Evolutionary conservation across 768 basidiomycete species (phyloP), one percentile per base, ranked within the genome.

Genomic region (Trametes coccinea): DNA sequence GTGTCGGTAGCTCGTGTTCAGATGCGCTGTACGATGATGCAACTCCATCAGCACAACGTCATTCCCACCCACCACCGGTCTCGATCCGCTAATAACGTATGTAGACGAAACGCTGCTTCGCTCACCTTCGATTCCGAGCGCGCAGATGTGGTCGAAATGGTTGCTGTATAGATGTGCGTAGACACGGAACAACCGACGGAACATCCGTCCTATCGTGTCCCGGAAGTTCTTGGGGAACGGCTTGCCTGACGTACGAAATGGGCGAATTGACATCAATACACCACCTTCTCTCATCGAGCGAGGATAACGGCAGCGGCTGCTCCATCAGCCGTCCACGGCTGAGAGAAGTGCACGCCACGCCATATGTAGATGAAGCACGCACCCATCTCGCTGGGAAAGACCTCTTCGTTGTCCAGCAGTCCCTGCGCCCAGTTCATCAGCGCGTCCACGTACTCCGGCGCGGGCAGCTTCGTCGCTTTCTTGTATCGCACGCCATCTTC

Each of bases 151-250:
- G 69, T 98, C 97, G 74, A 99, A 98, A 75, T 99, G 97, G 67
- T 94, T 96, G 80, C 95, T 96, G 79, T 99, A 99, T 71, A 98
- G 88, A 73, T 99, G 97, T 17, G 95, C 97, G 73, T 99, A 99
- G 44, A 99, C 92, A 16, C 97, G 85, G 82, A 99, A 99, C 57
- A 99, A 75, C 30, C 97, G 85, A 47, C 97, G 84, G 59, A 93
- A 84, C 61, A 99, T 94, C 9, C 92, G 93, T 71, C 93, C 89
- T 62, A 97, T 90, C 0, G 92, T 95, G 16, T 92, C 89, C 31
- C 88, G 85, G 76, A 97, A 98, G 71, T 86, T 93, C 71, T 83
- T 85, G 1, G 95, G 92, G 74, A 98, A 98, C 1, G 93, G 87
- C 4, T 94, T 87, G 56, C 95, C 95, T 97, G 63, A 44, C 14